Conservation (phyloP, 192 early-diverging fungal genomes). For the Hyaloraphidium curvatum region DNA sequence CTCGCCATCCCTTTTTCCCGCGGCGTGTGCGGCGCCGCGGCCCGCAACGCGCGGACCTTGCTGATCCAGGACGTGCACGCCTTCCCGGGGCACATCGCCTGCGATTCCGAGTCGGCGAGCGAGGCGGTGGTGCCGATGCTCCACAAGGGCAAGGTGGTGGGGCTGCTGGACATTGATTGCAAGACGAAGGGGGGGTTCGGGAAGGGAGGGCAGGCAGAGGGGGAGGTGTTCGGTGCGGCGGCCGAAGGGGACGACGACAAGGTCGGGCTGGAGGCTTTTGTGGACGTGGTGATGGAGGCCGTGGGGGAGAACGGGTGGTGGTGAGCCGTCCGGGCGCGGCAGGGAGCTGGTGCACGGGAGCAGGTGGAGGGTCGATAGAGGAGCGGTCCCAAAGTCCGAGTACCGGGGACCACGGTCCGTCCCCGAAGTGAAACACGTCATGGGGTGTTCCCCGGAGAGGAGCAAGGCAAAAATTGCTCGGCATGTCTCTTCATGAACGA, state of each 20-base stretch:
- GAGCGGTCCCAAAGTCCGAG: too few relatives aligned
- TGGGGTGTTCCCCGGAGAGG: too few relatives aligned
- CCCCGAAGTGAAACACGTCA: too few relatives aligned
- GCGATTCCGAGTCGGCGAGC: constrained; percentile 62
- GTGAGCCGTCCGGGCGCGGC: too few relatives aligned
- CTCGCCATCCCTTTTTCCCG: constrained; percentile 60
- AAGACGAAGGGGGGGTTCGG: constrained; percentile 15
- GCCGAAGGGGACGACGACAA: constrained; percentile 20
- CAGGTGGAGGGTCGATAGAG: too few relatives aligned
- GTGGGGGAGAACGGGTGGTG: background rate
- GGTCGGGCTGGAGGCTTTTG: constrained; percentile 42
- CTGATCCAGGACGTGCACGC: constrained; percentile 61
- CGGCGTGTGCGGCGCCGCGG: constrained; percentile 81
- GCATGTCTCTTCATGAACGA: too few relatives aligned
- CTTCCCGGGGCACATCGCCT: constrained; percentile 80
- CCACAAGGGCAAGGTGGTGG: constrained; percentile 2
- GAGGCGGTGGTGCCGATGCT: constrained; percentile 76
- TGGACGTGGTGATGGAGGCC: constrained; percentile 28
- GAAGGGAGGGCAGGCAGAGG: constrained; percentile 9
- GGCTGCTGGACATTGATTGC: constrained; percentile 28
- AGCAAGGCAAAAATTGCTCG: too few relatives aligned
- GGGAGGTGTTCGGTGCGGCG: background rate
- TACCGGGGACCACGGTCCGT: too few relatives aligned
- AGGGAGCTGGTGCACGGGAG: too few relatives aligned
- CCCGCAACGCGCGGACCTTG: constrained; percentile 25